Base-by-base conservation (phyloP, 805 yeast species). In the Wickerhamiella occidentalis region DNA sequence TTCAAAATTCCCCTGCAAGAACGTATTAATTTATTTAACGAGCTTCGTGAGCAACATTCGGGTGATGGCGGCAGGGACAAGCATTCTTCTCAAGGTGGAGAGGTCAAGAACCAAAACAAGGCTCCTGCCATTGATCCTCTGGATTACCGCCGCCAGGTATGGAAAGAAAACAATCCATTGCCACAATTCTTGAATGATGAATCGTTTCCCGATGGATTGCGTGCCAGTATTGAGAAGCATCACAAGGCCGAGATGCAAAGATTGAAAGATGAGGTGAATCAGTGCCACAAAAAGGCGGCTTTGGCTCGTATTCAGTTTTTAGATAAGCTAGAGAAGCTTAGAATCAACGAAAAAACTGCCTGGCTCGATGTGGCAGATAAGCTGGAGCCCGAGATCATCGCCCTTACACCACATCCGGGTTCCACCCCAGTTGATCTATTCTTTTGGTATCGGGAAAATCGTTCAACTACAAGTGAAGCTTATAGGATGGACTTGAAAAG, bases 361-460 rank as follows among this genome's bases (percentile, higher is more conserved):
- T 51, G 53, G 53, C 33, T 23, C 17, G 47, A 38, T 3, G 23
- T 51, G 2, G 40, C 19, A 6, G 19, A 22, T 21, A 2, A 28
- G 13, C 19, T 51, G 11, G 36, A 18, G 25, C 15, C 7, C 5
- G 46, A 37, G 25, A 26, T 41, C 6, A 9, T 12, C 17, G 29
- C 33, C 2, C 21, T 51, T 28, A 15, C 23, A 6, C 35, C 38
- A 2, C 6, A 11, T 30, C 42, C 44, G 3, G 53, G 53, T 1
- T 51, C 53, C 12, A 47, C 47, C 9, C 49, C 53, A 2, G 15
- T 44, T 2, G 51, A 51, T 9, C 40, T 51, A 9, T 51, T 51
- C n/a, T 22, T 35, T 35, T 33, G 38, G 38, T n/a, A 9, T 7
- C 38, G 11, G 15, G 21, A 3, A 19, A 33, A 15, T 11, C 5